Conservation (phyloP, 202 grass and related monocot genomes). For the Alloteropsis angusta region DNA sequence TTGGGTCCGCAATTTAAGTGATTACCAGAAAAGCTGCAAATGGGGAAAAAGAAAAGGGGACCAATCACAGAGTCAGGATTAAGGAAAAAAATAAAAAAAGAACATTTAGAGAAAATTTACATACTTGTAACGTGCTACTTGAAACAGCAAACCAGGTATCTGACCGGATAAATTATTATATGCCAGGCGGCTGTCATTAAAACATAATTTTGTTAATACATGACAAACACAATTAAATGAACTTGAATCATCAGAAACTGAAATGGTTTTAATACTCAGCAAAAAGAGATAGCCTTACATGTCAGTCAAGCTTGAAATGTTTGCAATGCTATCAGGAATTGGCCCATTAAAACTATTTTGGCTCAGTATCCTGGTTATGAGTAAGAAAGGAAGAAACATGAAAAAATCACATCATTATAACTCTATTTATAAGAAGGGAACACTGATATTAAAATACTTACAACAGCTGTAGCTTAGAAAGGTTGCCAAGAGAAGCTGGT, state of each 20-base stretch:
- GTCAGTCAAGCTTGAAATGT: conserved; percentile 64
- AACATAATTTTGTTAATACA: conserved; percentile 25
- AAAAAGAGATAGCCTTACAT: conserved; percentile 51
- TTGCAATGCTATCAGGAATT: conserved; percentile 61
- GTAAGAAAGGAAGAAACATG: conserved; percentile 10
- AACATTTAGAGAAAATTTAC: background rate
- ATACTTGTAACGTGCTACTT: conserved; percentile 88
- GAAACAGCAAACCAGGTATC: conserved; percentile 61
- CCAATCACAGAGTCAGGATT: conserved; percentile 23
- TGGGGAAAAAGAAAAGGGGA: background rate
- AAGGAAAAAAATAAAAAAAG: background rate
- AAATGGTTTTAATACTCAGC: background rate
- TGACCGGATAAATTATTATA: conserved; percentile 68
- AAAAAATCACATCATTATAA: background rate
- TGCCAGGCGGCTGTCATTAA: conserved; percentile 54
- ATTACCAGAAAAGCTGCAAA: conserved; percentile 78
- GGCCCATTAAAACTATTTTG: conserved; percentile 58
- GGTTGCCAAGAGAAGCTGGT: conserved; percentile 78
- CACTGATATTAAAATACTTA: conserved; percentile 33
- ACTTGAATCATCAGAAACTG: background rate
- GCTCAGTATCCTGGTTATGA: conserved; percentile 71
- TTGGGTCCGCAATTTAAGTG: conserved; percentile 60
- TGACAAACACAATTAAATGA: conserved; percentile 4
- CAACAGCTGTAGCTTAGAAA: conserved; percentile 62
- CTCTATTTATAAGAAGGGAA: background rate